Conservation (phyloP, 768 basidiomycete genomes). For the Hypholoma fasciculare region DNA sequence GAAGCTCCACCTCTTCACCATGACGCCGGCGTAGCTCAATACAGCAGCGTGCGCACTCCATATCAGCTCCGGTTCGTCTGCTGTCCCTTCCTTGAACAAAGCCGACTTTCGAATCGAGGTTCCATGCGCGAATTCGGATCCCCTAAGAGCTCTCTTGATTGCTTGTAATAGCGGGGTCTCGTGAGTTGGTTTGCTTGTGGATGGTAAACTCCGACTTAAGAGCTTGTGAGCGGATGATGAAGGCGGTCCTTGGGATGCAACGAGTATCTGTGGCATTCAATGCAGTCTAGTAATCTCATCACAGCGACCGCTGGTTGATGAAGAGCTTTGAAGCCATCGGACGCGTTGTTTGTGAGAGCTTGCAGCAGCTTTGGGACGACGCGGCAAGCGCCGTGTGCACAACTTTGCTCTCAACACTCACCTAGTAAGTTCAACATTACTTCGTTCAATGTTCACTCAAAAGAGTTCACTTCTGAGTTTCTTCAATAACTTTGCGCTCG, state of each 20-base stretch:
- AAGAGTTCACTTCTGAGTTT: too few species aligned
- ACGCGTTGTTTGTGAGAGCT: too few species aligned
- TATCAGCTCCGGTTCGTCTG: constrained; percentile 59
- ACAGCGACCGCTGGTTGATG: neutral
- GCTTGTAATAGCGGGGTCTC: constrained; percentile 51
- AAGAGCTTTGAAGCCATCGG: neutral
- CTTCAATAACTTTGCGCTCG: too few species aligned
- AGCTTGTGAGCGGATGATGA: constrained; percentile 45
- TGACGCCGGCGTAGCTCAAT: constrained; percentile 65
- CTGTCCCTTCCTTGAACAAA: constrained; percentile 38
- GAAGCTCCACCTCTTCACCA: constrained; percentile 76
- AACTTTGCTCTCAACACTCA: too few species aligned
- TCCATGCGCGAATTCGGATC: constrained; percentile 43
- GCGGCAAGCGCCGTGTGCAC: too few species aligned
- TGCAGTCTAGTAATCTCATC: neutral
- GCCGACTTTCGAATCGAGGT: constrained; percentile 42
- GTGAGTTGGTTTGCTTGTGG: constrained; percentile 16
- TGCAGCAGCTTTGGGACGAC: too few species aligned
- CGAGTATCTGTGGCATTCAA: constrained; percentile 29
- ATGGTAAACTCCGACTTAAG: constrained; percentile 30
- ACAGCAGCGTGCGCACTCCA: constrained; percentile 71
- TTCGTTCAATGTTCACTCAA: too few species aligned
- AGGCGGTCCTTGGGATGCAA: constrained; percentile 42
- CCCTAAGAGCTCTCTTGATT: constrained; percentile 61
- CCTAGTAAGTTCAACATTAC: too few species aligned